Evolutionary conservation across 164 flowering plant species (phyloP).

Genomic region (Euptelea pleiosperma): DNA sequence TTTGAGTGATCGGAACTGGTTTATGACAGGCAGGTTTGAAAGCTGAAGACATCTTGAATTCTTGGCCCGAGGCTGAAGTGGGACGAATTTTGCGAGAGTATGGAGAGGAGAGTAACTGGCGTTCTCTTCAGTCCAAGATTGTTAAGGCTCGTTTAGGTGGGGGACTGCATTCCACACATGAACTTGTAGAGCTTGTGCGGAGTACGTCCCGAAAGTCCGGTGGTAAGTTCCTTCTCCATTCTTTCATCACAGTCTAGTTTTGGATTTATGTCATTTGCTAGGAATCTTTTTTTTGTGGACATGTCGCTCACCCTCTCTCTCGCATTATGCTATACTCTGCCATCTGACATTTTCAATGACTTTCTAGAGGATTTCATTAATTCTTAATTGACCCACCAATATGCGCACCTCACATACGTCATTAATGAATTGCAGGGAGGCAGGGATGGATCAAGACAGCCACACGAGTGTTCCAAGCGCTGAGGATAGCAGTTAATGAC

Average conservation of each 20-base stretch:
- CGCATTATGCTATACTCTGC: neutral
- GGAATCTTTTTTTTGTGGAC: neutral
- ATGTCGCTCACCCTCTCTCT: neutral
- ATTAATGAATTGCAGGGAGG: conserved; percentile 47
- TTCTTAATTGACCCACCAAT: too few relatives aligned
- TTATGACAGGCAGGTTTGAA: conserved; percentile 75
- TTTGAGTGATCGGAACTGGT: conserved; percentile 51
- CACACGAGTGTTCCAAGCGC: conserved; percentile 90
- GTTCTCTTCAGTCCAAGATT: conserved; percentile 62
- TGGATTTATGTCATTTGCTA: neutral
- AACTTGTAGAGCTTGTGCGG: conserved; percentile 59
- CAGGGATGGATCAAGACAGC: conserved; percentile 99
- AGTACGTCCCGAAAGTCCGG: conserved; percentile 32
- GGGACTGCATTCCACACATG: conserved; percentile 76
- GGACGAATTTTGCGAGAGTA: conserved; percentile 80
- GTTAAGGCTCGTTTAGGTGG: conserved; percentile 67
- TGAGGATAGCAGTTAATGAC: conserved; percentile 92
- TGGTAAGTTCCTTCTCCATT: conserved; percentile 33
- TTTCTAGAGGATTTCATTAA: too few relatives aligned
- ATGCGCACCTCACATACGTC: neutral
- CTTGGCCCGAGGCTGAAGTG: conserved; percentile 89
- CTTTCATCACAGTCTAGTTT: neutral
- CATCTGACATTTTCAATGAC: neutral
- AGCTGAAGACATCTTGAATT: conserved; percentile 85
- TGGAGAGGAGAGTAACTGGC: conserved; percentile 96